Evolutionary conservation across 73 alveolate species (phyloP), one percentile per base, ranked within the genome.

Genomic region (Paramecium tetraurelia): DNA sequence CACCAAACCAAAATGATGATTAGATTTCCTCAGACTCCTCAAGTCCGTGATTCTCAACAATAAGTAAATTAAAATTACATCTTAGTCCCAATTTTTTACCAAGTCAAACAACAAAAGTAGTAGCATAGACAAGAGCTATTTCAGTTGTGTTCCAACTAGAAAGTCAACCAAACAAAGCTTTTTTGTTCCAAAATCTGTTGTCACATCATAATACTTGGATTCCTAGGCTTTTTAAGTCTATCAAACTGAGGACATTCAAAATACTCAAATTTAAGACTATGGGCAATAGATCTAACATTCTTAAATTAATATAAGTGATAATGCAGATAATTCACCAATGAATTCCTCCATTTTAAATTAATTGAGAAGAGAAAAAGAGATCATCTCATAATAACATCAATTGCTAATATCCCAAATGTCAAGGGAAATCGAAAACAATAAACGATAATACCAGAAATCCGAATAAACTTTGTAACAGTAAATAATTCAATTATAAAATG

Each of bases 361-460:
- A 38, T 72, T 72, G 40, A 72, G 35, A 40, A 72, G 59, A 18
- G 86, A 72, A 40, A 72, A 72, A 72, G 86, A 72, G 20, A 72
- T 72, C n/a, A 31, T 72, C 7, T 35, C 33, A n/a, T 43, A 72
- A 72, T 72, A 72, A 72, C 59, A 72, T 72, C 59, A 33, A 18
- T 35, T 29, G n/a, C 40, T 40, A 36, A 38, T 72, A 72, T 29
- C 57, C 3, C 35, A 72, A 72, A 12, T 72, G 36, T 33, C 59
- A 35, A 31, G 86, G n/a, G 86, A 72, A 36, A 72, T 72, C 4
- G 86, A 72, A 38, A 36, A 21, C 18, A 72, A 36, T 36, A 72
- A 72, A 38, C 36, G 86, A 40, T 3, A 36, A 36, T 31, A 35
- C 16, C n/a, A 35, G 9, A 72, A 10, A 36, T 35, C 33, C 5